Evolutionary conservation across 768 basidiomycete genomes (phyloP).

Genomic region (Bullera alba): DNA sequence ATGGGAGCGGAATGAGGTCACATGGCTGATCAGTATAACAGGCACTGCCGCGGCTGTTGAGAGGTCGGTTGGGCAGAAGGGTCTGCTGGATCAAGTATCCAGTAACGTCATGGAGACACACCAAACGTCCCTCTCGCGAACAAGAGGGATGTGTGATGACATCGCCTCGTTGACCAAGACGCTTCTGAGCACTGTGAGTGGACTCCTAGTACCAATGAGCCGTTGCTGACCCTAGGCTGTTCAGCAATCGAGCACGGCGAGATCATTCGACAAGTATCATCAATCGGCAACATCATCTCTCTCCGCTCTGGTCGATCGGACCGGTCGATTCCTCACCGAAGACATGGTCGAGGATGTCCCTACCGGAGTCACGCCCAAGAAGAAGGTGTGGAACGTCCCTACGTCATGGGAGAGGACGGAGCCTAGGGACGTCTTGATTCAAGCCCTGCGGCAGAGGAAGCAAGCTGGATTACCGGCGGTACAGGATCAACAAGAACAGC

Average conservation of each 20-base stretch:
- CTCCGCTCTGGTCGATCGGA: constrained; percentile 15
- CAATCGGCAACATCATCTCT: constrained; percentile 11
- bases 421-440: constrained; percentile 23
- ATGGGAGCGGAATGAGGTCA: no score
- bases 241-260: constrained; percentile 24
- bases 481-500: no score
- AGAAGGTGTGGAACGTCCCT: constrained; percentile 37
- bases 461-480: no score
- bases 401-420: constrained; percentile 36
- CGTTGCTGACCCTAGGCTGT: constrained; percentile 3
- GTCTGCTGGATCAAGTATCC: no score
- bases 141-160: not conserved
- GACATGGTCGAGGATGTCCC: constrained; percentile 41
- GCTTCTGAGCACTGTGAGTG: constrained; percentile 2
- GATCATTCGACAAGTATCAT: constrained; percentile 14
- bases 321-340: constrained; percentile 26
- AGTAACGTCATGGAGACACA: not conserved
- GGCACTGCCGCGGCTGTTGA: no score
- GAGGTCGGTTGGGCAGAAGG: no score
- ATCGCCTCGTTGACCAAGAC: not conserved
- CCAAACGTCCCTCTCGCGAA: not conserved
- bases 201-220: not conserved
- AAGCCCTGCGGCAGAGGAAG: no score
- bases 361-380: constrained; percentile 40
- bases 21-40: no score